Evolutionary conservation across 1,284 basidiomycete species (phyloP), one percentile per base, ranked within the genome.

Genomic region (Dichomitus squalens): DNA sequence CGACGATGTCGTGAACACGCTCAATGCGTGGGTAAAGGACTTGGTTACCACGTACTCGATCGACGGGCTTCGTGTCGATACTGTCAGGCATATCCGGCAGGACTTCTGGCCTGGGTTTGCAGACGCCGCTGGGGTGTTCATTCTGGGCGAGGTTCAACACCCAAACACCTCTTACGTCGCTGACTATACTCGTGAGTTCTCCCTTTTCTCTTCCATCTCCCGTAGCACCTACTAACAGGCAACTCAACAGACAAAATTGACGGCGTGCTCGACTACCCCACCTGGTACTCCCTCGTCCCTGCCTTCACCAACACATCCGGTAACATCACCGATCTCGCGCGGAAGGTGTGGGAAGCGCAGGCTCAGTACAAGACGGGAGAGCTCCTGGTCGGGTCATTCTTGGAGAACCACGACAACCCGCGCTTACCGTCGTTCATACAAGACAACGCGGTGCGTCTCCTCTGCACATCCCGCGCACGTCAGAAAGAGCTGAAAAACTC

Each of bases 331-430:
- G 79, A 76, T 0, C 72, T 93, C 52, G 78, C 79, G 1, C 73
- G 81, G 21, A 76, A 81, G 34, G 79, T 90, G 39, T 65, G 75
- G 40, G 72, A 81, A 41, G 79, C 82, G 2, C 82, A 85, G 66
- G 64, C 73, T 27, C 76, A 81, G 49, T 88, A 85, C 69, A 77
- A 78, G 53, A 71, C 68, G 47, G 71, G 73, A 20, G 64, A 65
- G 46, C 66, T 68, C 53, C 58, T 58, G 55, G 57, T 57, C 27
- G 91, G 90, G 3, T 92, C 92, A 65, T 94, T 95, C 73, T 73
- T 95, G 33, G 92, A 93, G 73, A 93, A 93, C 73, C 91, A 93
- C 65, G 91, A 93, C 69, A 63, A 90, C 20, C 85, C 90, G 3
- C 81, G 92, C 47, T 93, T 88, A 85, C 78, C 82, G 86, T 72